Evolutionary conservation across 805 yeast genomes (phyloP).

Genomic region (Cyberlindnera samutprakarnensis): DNA sequence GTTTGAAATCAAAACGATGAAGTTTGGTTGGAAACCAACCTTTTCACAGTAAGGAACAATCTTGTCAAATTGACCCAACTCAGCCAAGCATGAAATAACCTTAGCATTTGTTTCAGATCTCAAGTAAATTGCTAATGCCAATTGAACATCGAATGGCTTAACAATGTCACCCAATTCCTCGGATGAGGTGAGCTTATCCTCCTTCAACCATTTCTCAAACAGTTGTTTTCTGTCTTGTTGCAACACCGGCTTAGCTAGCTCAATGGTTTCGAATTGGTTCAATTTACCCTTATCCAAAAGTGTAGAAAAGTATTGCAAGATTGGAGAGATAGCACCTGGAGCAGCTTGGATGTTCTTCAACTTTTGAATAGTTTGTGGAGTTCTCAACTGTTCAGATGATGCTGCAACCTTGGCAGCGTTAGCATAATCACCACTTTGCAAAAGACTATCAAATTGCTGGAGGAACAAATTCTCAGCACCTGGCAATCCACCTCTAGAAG

Average conservation of each 20-base stretch:
- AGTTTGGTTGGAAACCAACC: constrained; percentile 85
- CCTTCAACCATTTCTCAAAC: constrained; percentile 94
- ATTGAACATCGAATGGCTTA: constrained; percentile 74
- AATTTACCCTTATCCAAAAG: constrained; percentile 87
- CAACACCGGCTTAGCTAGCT: constrained; percentile 89
- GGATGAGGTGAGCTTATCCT: constrained; percentile 88
- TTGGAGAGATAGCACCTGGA: constrained; percentile 93
- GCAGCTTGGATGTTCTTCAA: constrained; percentile 85
- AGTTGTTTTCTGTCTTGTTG: constrained; percentile 92
- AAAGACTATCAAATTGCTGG: constrained; percentile 84
- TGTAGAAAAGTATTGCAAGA: constrained; percentile 85
- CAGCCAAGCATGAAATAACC: constrained; percentile 89
- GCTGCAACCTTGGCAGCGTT: constrained; percentile 98
- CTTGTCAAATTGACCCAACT: constrained; percentile 93
- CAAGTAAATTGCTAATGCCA: constrained; percentile 87
- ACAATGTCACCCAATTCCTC: constrained; percentile 97
- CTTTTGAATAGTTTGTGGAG: constrained; percentile 89
- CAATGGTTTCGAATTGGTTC: constrained; percentile 89
- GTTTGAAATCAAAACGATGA: constrained; percentile 80
- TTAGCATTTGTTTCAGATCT: constrained; percentile 78
- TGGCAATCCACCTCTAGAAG: constrained; percentile 93
- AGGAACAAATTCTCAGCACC: constrained; percentile 92
- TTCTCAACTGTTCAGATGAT: constrained; percentile 85
- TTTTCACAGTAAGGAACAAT: constrained; percentile 90
- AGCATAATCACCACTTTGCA: constrained; percentile 78